Percentiles rank a stretch among this genome's conserved stretches.
These are phyloP conservation scores for Neofusicoccum kwambonambiense DNA, from an alignment of 2,329 filamentous ascomycete species.

Conservation along the genomic window DNA sequence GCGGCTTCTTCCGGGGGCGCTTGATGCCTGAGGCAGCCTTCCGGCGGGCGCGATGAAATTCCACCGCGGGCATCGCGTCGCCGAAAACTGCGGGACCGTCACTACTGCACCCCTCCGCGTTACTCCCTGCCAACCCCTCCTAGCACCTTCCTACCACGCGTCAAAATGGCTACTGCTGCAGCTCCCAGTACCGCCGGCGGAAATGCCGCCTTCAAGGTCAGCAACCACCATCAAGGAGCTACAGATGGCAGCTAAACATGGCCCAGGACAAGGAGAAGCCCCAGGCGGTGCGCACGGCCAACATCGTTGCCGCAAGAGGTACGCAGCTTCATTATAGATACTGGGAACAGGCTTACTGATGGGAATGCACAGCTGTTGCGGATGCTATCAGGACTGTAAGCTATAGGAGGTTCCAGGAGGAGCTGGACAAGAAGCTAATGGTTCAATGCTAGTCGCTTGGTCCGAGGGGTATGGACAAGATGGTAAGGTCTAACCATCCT, in stretches of 20 bases:
- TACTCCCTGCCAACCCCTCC: slow-evolving; percentile 17
- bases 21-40: slow-evolving; percentile 8
- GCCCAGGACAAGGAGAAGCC: slow-evolving; percentile 90
- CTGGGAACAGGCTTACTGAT: slow-evolving; percentile 24
- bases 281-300: slow-evolving; percentile 89
- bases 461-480: slow-evolving; percentile 98
- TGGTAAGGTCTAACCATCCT: slow-evolving; percentile 52
- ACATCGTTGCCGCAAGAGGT: slow-evolving; percentile 97
- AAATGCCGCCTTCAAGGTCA: slow-evolving; percentile 67
- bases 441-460: slow-evolving; percentile 67
- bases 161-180: slow-evolving; percentile 48
- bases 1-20: slow-evolving; percentile 1
- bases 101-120: slow-evolving; percentile 18
- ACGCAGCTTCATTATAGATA: slow-evolving; percentile 33
- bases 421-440: slow-evolving; percentile 6
- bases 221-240: slow-evolving; percentile 13
- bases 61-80: slow-evolving; percentile 16
- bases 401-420: slow-evolving; percentile 19
- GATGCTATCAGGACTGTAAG: slow-evolving; percentile 88
- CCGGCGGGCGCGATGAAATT: slow-evolving; percentile 15
- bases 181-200: slow-evolving; percentile 38
- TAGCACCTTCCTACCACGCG: slow-evolving; percentile 18
- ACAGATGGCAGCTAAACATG: slow-evolving; percentile 41
- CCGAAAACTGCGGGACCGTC: slow-evolving; percentile 15
- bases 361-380: slow-evolving; percentile 68